Evolutionary conservation across 2,329 filamentous ascomycete species (phyloP), one percentile per base, ranked within the genome.

Genomic region (Ceratocystis smalleyi): DNA sequence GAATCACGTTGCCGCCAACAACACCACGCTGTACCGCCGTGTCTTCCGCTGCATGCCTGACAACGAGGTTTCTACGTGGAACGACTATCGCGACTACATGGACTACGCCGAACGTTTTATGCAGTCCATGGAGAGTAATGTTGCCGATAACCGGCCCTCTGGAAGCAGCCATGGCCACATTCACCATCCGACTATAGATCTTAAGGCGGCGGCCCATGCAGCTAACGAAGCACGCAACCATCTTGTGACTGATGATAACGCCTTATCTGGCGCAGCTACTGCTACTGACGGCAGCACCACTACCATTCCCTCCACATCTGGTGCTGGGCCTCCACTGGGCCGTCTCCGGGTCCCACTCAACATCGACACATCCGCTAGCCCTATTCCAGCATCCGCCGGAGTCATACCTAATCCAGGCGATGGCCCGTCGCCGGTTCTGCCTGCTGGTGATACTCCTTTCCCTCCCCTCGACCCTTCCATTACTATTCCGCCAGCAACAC

Each of bases 1-100:
- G 95, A 85, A 87, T 68, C 81, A 84, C 19, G 85, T 91, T 63
- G 94, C 94, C 0, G 85, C 88, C 68, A 97, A 97, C 77, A 99
- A 99, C 73, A 99, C 94, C 2, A 92, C 91, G 72, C 82, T 99
- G 59, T 99, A 89, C 76, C 87, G 94, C 40, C 84, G 88, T 67
- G 92, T 99, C 7, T 99, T 99, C 77, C 85, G 91, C 59, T 96
- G 91, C 74, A 95, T 95, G 88, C 94, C 94, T 1, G 94, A 99
- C 73, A 96, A 86, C 62, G 90, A 96, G 71, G 94, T 96, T 30
- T 86, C 84, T 68, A 92, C 88, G 54, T 99, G 94, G 94, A 85
- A 88, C 69, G 88, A 95, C 68, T 99, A 99, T 74, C 87, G 89
- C 68, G 87, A 95, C 69, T 95, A 88, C 71, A 80, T 83, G 63